Conservation (phyloP, 129 eudicot species). For the Silybum marianum region DNA sequence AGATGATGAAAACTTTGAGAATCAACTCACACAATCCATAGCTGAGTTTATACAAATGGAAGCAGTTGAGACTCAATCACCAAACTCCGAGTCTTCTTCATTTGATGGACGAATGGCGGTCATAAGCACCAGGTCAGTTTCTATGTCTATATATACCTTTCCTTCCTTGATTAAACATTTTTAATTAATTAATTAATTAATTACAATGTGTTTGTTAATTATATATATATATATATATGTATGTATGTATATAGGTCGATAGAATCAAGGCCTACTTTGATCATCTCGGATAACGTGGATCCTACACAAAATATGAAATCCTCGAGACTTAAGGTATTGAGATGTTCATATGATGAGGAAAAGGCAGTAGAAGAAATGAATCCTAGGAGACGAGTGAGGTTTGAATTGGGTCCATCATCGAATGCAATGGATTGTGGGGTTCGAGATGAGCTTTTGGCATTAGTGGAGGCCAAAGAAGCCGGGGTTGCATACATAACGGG, state of each 20-base stretch:
- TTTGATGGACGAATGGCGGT: slow-evolving; percentile 95
- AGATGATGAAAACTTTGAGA: slow-evolving; percentile 65
- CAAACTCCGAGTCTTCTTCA: slow-evolving; percentile 39
- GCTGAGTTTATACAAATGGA: slow-evolving; percentile 82
- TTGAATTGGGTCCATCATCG: slow-evolving; percentile 44
- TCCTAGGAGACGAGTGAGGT: slow-evolving; percentile 64
- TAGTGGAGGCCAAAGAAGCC: slow-evolving; percentile 89
- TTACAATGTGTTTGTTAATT: no score
- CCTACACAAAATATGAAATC: slow-evolving; percentile 72
- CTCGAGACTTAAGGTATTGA: slow-evolving; percentile 62
- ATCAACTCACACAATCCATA: slow-evolving; percentile 55
- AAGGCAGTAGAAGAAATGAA: slow-evolving; percentile 35
- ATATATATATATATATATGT: neutral
- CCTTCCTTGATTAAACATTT: no score
- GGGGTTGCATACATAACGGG: slow-evolving; percentile 97
- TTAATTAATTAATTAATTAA: no score
- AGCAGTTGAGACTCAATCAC: slow-evolving; percentile 54
- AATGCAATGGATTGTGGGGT: slow-evolving; percentile 55
- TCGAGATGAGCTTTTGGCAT: slow-evolving; percentile 69
- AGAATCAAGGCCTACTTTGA: slow-evolving; percentile 44
- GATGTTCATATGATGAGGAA: slow-evolving; percentile 86
- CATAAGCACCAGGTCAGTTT: slow-evolving; percentile 47
- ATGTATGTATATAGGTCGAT: neutral
- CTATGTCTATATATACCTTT: no score
- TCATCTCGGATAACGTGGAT: slow-evolving; percentile 55